phyloP scores from a whole-genome alignment of 2,329 filamentous ascomycete species.

The Fusarium coffeatum region DNA sequence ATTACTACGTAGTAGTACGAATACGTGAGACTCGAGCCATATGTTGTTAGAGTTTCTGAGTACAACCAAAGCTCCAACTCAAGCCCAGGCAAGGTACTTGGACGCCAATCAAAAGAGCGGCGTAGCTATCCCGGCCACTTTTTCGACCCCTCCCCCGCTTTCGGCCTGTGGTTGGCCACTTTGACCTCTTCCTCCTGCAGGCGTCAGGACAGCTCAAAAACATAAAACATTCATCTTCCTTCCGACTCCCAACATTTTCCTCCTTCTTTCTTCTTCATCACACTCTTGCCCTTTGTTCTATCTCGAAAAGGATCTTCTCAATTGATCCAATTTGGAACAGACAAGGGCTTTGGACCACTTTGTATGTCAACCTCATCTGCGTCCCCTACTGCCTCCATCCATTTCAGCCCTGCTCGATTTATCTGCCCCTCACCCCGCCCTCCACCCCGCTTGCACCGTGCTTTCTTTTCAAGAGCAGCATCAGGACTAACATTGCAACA shows the following conservation, averaged over 20 bases:
- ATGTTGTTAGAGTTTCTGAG: constrained; percentile 26
- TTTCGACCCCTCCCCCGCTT: constrained; percentile 53
- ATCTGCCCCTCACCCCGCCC: constrained; percentile 43
- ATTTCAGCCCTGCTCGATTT: constrained; percentile 18
- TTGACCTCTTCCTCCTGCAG: constrained; percentile 43
- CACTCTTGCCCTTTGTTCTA: constrained; percentile 41
- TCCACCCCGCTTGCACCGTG: constrained; percentile 43
- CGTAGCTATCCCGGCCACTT: constrained; percentile 24
- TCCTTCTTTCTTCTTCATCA: constrained; percentile 37
- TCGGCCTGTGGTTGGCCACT: constrained; percentile 45
- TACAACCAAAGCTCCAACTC: constrained; percentile 17
- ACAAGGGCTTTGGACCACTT: constrained; percentile 42
- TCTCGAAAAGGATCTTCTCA: constrained; percentile 44
- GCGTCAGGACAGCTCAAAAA: constrained; percentile 25
- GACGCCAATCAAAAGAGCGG: constrained; percentile 29
- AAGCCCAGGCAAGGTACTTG: constrained; percentile 2
- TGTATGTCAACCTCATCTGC: constrained; percentile 36
- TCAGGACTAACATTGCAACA: constrained; percentile 27
- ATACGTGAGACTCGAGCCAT: constrained; percentile 39
- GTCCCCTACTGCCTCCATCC: constrained; percentile 8
- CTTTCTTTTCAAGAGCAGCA: constrained; percentile 17
- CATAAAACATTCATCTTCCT: constrained; percentile 36
- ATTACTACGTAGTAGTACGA: constrained; percentile 44
- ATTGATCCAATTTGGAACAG: constrained; percentile 48
- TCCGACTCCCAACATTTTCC: constrained; percentile 37